A percentile compares a stretch with the other conserved stretches of the same genome.
Conservation (phyloP, 371 early-diverging fungal species). For the Coemansia sp. region DNA sequence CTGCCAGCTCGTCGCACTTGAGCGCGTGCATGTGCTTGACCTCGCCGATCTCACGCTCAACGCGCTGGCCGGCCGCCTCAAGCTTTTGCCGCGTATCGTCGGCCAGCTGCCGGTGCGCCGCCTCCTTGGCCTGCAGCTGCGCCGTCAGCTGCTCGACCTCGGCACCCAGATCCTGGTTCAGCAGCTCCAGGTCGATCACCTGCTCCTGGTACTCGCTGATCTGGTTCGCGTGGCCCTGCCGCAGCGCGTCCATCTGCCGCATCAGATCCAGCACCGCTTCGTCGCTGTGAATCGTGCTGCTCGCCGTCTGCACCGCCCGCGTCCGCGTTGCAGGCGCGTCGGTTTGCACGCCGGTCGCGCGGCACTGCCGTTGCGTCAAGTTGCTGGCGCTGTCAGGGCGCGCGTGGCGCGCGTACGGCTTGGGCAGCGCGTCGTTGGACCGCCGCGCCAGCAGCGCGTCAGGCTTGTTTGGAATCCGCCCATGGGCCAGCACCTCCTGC, state of each 20-base stretch:
- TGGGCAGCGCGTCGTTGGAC: slow-evolving; percentile 21
- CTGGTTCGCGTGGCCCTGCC: slow-evolving; percentile 36
- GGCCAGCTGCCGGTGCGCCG: slow-evolving; percentile 13
- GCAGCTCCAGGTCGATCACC: slow-evolving; percentile 39
- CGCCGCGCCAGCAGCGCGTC: slow-evolving; percentile 9
- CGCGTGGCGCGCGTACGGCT: slow-evolving; percentile 17
- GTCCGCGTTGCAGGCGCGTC: slow-evolving; percentile 4
- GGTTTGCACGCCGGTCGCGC: slow-evolving; percentile 31
- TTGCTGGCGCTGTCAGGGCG: background rate
- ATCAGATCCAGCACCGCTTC: slow-evolving; percentile 44
- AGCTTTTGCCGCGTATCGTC: slow-evolving; percentile 34
- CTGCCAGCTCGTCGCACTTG: slow-evolving; percentile 42
- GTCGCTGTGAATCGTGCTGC: slow-evolving; percentile 34
- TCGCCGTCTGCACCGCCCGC: slow-evolving; percentile 23
- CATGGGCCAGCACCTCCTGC: background rate
- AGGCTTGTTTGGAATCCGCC: slow-evolving; percentile 6
- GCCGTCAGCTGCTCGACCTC: slow-evolving; percentile 33
- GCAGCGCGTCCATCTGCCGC: slow-evolving; percentile 42
- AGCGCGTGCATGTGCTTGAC: slow-evolving; percentile 42
- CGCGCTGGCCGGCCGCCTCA: slow-evolving; percentile 21
- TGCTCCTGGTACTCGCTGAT: slow-evolving; percentile 49
- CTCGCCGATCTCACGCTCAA: slow-evolving; percentile 39
- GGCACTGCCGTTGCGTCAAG: background rate
- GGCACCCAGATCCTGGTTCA: slow-evolving; percentile 33
- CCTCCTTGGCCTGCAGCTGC: slow-evolving; percentile 18